These are phyloP conservation scores for Sophora flavescens DNA, from an alignment of 306 rosid species.

Conservation along the genomic window DNA sequence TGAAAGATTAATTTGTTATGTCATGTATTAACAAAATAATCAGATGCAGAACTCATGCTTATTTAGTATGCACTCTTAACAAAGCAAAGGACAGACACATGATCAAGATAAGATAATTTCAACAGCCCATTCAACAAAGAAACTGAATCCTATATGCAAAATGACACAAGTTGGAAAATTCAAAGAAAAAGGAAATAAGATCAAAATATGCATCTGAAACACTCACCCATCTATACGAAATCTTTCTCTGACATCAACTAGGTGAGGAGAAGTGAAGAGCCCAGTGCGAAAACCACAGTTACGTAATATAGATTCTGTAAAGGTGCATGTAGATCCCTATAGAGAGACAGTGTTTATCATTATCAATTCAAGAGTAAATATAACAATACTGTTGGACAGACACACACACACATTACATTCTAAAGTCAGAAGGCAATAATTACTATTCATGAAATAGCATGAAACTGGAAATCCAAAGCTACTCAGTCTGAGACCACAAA, in stretches of 20 bases:
- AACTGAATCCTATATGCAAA: slow-evolving; percentile 27
- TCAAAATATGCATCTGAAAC: slow-evolving; percentile 22
- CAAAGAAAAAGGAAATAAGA: slow-evolving; percentile 31
- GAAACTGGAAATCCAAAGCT: slow-evolving; percentile 17
- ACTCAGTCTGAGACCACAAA: slow-evolving; percentile 35
- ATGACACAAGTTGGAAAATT: slow-evolving; percentile 29
- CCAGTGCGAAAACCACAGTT: slow-evolving; percentile 91
- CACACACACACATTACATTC: background rate
- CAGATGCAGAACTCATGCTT: slow-evolving; percentile 21
- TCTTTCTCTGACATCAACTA: slow-evolving; percentile 92
- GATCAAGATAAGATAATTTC: slow-evolving; percentile 4
- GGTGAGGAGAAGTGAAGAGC: slow-evolving; percentile 97
- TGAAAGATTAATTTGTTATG: slow-evolving; percentile 10
- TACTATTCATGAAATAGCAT: background rate
- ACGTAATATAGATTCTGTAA: slow-evolving; percentile 88
- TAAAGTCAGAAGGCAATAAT: background rate
- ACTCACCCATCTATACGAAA: slow-evolving; percentile 95
- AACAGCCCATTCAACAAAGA: background rate
- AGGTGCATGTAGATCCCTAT: slow-evolving; percentile 96
- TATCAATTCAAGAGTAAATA: slow-evolving; percentile 14
- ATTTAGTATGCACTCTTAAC: slow-evolving; percentile 6
- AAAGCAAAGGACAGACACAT: slow-evolving; percentile 21
- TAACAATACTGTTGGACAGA: background rate
- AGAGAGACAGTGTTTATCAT: slow-evolving; percentile 38
- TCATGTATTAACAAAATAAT: slow-evolving; percentile 24